These are phyloP conservation scores for Ceriops zippeliana DNA, from an alignment of 345 rosid genomes.

Conservation along the genomic window DNA sequence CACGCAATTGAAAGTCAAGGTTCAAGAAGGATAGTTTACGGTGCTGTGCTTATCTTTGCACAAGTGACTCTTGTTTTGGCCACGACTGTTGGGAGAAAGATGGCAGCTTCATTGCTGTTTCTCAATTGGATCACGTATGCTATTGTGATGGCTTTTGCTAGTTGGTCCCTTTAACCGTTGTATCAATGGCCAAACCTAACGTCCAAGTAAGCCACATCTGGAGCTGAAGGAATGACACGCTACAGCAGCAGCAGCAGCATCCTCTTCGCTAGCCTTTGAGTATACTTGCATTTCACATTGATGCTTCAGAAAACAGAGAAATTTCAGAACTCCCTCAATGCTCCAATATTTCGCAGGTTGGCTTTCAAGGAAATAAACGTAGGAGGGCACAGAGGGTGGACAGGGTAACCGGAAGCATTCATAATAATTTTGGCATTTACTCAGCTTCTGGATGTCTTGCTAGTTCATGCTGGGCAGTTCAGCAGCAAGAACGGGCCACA, in stretches of 20 bases:
- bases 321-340: background rate
- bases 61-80: slow-evolving; percentile 16
- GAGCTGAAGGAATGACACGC: slow-evolving; percentile 74
- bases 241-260: slow-evolving; percentile 59
- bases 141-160: slow-evolving; percentile 74
- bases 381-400: slow-evolving; percentile 91
- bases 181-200: slow-evolving; percentile 74
- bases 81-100: slow-evolving; percentile 69
- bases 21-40: too few relatives aligned
- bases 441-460: slow-evolving; percentile 52
- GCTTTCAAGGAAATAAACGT: slow-evolving; percentile 82
- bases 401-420: slow-evolving; percentile 66
- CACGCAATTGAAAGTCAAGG: background rate
- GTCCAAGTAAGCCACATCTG: slow-evolving; percentile 85
- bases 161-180: slow-evolving; percentile 70
- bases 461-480: slow-evolving; percentile 70
- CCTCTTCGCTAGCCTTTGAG: slow-evolving; percentile 74
- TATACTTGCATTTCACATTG: slow-evolving; percentile 73
- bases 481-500: slow-evolving; percentile 84
- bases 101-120: slow-evolving; percentile 87
- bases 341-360: slow-evolving; percentile 36
- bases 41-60: too few relatives aligned
- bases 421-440: slow-evolving; percentile 66
- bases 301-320: background rate
- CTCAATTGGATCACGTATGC: slow-evolving; percentile 74